Conservation (phyloP, 257 asterid genomes). For the Solanum tarijense region DNA sequence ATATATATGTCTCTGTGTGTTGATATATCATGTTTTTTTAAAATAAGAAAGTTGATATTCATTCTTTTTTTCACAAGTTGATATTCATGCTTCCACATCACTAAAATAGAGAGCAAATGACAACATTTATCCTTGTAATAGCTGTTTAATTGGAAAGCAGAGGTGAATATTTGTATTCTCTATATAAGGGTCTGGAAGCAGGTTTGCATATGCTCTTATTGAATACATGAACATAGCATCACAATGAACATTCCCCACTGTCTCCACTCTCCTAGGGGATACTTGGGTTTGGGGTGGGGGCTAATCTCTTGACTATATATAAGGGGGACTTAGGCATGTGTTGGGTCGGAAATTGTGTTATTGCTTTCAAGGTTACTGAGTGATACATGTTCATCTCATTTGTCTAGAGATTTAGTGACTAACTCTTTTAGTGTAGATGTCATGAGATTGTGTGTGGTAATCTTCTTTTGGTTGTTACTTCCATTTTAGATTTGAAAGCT, state of each 20-base stretch:
- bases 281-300: neutral
- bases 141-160: neutral
- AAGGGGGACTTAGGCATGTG: neutral
- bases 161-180: neutral
- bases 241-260: neutral
- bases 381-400: neutral
- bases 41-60: neutral
- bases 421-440: neutral
- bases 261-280: neutral
- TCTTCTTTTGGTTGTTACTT: neutral
- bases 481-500: neutral
- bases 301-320: neutral
- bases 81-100: neutral
- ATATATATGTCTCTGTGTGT: neutral
- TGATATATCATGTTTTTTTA: neutral
- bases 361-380: neutral
- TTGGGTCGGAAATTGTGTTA: neutral
- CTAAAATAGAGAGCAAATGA: neutral
- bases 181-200: neutral
- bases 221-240: neutral
- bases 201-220: neutral
- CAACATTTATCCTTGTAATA: neutral
- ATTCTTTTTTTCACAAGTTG: neutral
- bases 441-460: neutral
- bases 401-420: neutral